Conservation (phyloP, 495 filamentous ascomycete genomes). For the Aspergillus indologenus region DNA sequence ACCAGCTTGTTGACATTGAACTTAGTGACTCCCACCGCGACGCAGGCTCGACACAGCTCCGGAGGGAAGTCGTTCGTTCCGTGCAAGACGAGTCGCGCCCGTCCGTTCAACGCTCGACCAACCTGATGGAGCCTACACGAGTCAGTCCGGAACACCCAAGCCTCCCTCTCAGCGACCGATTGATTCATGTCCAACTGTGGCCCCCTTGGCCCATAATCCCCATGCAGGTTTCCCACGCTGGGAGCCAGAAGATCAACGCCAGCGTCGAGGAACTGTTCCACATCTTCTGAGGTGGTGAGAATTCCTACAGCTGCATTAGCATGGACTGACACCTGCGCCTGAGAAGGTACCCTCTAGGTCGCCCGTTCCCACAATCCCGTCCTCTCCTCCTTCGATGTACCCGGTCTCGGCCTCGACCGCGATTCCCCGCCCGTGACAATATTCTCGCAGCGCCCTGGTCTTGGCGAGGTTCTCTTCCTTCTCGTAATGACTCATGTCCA, state of each 20-base stretch:
- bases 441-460: conserved; percentile 58
- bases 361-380: conserved; percentile 68
- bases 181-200: conserved; percentile 62
- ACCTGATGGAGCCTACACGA: conserved; percentile 16
- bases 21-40: conserved; percentile 63
- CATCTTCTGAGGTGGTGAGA: conserved; percentile 66
- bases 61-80: conserved; percentile 66
- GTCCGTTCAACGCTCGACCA: conserved; percentile 32
- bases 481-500: conserved; percentile 70
- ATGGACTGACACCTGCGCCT: not conserved
- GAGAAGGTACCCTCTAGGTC: conserved; percentile 53
- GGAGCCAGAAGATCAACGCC: conserved; percentile 74
- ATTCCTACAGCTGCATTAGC: conserved; percentile 26
- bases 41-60: conserved; percentile 53
- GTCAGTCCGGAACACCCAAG: not conserved
- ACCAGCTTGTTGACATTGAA: conserved; percentile 74
- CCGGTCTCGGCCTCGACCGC: conserved; percentile 71
- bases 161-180: conserved; percentile 12
- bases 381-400: conserved; percentile 74
- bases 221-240: conserved; percentile 76
- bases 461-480: conserved; percentile 66
- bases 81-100: conserved; percentile 64
- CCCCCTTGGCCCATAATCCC: conserved; percentile 64
- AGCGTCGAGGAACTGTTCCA: conserved; percentile 62
- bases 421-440: conserved; percentile 65